A percentile compares a stretch with the other conserved stretches of the same genome.
Evolutionary conservation across 352 stramenopile species (phyloP).

Genomic region (Phytophthora melonis): DNA sequence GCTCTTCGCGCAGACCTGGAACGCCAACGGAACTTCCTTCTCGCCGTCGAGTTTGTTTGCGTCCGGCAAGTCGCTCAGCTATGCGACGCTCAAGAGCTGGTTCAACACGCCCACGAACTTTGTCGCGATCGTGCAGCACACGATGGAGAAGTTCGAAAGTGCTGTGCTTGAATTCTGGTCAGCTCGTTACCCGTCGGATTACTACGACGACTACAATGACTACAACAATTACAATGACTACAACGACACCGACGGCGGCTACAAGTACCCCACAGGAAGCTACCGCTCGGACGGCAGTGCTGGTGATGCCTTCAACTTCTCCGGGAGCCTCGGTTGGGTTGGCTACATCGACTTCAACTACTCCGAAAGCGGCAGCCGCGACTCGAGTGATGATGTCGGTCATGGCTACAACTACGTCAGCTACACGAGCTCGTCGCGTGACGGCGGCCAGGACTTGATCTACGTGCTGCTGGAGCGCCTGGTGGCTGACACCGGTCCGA

Average conservation of each 20-base stretch:
- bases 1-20: constrained; percentile 29
- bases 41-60: constrained; percentile 44
- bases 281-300: neutral
- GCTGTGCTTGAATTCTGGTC: neutral
- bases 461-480: neutral
- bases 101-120: constrained; percentile 16
- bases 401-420: neutral
- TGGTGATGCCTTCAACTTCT: no score
- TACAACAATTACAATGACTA: constrained; percentile 9
- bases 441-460: neutral
- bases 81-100: constrained; percentile 29
- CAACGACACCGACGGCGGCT: neutral
- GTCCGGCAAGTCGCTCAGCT: constrained; percentile 36
- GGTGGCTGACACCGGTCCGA: neutral
- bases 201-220: neutral
- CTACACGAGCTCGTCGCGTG: neutral
- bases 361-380: neutral
- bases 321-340: neutral
- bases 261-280: neutral
- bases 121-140: constrained; percentile 21
- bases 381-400: neutral
- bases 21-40: constrained; percentile 11
- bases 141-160: constrained; percentile 13
- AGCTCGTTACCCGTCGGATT: neutral
- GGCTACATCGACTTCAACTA: neutral